A percentile compares a stretch with the other conserved stretches of the same genome.
Conservation (phyloP, 2,329 filamentous ascomycete species). For the Aphanoascus verrucosus region DNA sequence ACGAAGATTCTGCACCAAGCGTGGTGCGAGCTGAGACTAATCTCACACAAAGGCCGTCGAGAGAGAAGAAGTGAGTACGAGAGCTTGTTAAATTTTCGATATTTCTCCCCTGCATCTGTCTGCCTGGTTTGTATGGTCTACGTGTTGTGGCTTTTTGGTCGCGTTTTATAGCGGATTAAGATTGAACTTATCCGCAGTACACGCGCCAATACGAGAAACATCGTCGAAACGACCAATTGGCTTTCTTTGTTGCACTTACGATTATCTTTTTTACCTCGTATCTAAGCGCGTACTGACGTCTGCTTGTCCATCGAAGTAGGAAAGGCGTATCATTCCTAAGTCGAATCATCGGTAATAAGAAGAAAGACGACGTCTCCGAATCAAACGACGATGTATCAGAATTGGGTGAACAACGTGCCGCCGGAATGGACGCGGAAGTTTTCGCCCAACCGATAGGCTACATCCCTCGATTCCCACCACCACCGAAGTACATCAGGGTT, state of each 20-base stretch:
- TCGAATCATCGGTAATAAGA: slow-evolving; percentile 67
- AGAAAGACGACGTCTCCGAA: slow-evolving; percentile 49
- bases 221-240: too few species aligned
- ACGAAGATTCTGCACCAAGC: slow-evolving; percentile 24
- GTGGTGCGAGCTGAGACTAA: slow-evolving; percentile 7
- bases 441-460: slow-evolving; percentile 73
- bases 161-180: background rate
- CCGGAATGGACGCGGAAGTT: slow-evolving; percentile 72
- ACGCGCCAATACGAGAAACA: too few species aligned
- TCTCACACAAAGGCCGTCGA: slow-evolving; percentile 29
- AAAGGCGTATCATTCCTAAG: slow-evolving; percentile 87
- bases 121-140: background rate
- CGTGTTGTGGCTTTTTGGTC: background rate
- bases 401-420: slow-evolving; percentile 56
- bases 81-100: background rate
- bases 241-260: background rate
- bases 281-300: slow-evolving; percentile 10
- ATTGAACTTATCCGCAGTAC: background rate
- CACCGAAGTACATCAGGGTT: slow-evolving; percentile 82
- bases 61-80: slow-evolving; percentile 55
- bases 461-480: slow-evolving; percentile 76
- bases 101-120: background rate
- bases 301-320: slow-evolving; percentile 37
- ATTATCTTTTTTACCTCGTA: background rate
- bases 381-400: slow-evolving; percentile 55